These are phyloP conservation scores for Stemphylium vesicarium DNA, from an alignment of 2,329 filamentous ascomycete species.

Conservation along the genomic window DNA sequence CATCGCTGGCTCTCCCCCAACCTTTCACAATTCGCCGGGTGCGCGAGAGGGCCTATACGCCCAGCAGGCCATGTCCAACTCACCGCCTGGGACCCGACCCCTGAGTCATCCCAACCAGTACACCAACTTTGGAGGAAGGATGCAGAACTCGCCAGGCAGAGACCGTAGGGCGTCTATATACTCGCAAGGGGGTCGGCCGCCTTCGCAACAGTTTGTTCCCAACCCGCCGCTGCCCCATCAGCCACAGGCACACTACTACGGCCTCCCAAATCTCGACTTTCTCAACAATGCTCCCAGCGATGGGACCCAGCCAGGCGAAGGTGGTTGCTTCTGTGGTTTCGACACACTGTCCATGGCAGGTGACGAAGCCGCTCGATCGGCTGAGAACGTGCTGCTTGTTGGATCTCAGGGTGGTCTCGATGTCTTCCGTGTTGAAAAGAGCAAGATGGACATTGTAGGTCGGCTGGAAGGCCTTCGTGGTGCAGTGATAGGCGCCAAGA, in stretches of 20 bases:
- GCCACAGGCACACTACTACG: slow-evolving; percentile 78
- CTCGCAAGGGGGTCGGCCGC: slow-evolving; percentile 52
- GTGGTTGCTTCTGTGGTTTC: slow-evolving; percentile 81
- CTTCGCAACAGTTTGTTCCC: slow-evolving; percentile 54
- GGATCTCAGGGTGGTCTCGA: slow-evolving; percentile 83
- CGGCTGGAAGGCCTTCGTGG: slow-evolving; percentile 79
- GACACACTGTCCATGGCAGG: slow-evolving; percentile 67
- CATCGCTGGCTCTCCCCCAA: slow-evolving; percentile 55
- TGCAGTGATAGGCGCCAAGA: slow-evolving; percentile 80
- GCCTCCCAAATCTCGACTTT: slow-evolving; percentile 74
- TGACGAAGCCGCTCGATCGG: slow-evolving; percentile 50
- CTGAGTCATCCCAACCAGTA: slow-evolving; percentile 57
- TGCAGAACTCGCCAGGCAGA: slow-evolving; percentile 43
- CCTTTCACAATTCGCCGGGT: slow-evolving; percentile 43
- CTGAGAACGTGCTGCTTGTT: slow-evolving; percentile 72
- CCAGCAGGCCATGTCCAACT: slow-evolving; percentile 51
- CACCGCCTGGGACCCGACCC: slow-evolving; percentile 44
- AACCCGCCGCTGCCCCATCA: slow-evolving; percentile 76
- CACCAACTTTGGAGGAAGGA: slow-evolving; percentile 50
- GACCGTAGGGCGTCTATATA: slow-evolving; percentile 61
- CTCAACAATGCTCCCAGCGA: slow-evolving; percentile 56
- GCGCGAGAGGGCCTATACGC: slow-evolving; percentile 39
- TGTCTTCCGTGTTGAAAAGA: slow-evolving; percentile 74
- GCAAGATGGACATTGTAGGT: slow-evolving; percentile 72
- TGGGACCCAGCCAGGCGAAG: slow-evolving; percentile 67